These are phyloP conservation scores for Amauroascus verrucosus DNA, from an alignment of 2,329 filamentous ascomycete species.

Conservation along the genomic window DNA sequence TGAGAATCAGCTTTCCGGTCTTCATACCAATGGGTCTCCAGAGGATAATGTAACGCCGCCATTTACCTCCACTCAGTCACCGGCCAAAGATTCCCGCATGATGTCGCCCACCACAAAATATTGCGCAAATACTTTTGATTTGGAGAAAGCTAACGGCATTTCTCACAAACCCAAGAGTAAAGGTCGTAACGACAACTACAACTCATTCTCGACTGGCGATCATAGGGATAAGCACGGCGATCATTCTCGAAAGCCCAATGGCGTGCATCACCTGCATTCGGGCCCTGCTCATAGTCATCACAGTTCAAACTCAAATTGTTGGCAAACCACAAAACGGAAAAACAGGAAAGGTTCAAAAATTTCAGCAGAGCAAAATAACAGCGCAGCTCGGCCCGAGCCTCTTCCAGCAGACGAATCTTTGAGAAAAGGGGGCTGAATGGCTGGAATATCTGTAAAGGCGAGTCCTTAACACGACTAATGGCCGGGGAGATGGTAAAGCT, in stretches of 20 bases:
- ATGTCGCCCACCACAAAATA: constrained; percentile 25
- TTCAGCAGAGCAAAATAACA: constrained; percentile 24
- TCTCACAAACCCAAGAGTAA: constrained; percentile 29
- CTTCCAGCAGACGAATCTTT: constrained; percentile 36
- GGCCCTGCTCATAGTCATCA: constrained; percentile 16
- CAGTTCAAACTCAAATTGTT: constrained; percentile 21
- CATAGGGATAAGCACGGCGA: constrained; percentile 26
- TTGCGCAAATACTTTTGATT: constrained; percentile 25
- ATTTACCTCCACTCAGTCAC: constrained; percentile 12
- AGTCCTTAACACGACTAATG: not conserved
- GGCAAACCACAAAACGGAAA: constrained; percentile 38
- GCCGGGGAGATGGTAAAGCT: not conserved
- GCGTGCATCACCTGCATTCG: constrained; percentile 17
- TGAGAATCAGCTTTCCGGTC: not conserved
- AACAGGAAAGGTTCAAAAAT: constrained; percentile 31
- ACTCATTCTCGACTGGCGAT: constrained; percentile 16
- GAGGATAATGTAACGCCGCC: not conserved
- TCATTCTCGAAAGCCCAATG: constrained; percentile 26
- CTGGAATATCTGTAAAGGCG: not conserved
- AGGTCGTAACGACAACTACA: constrained; percentile 23
- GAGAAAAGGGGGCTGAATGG: constrained; percentile 37
- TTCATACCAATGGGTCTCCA: not conserved
- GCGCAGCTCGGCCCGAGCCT: constrained; percentile 27
- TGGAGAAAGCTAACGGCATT: constrained; percentile 29
- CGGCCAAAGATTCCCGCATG: constrained; percentile 25